phyloP scores from a whole-genome alignment of 441 rosid species.

The Bocquillonia castaneifolia region DNA sequence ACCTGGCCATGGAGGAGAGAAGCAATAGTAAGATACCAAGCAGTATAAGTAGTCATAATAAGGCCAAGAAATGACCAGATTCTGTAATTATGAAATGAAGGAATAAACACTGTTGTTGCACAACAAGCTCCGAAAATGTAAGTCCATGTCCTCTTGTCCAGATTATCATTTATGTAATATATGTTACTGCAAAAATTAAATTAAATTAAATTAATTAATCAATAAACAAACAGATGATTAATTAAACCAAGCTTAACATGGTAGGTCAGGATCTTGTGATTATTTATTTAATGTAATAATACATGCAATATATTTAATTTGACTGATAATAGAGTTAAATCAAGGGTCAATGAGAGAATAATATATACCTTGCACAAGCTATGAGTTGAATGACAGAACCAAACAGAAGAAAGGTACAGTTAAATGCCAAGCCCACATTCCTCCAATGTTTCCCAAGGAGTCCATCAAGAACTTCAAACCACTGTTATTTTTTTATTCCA shows the following conservation, averaged over 20 bases:
- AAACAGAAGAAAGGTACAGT: constrained; percentile 88
- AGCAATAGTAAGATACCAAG: constrained; percentile 90
- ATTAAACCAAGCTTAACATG: no score
- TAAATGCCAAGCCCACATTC: constrained; percentile 83
- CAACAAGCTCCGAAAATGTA: constrained; percentile 96
- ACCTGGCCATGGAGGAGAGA: constrained; percentile 89
- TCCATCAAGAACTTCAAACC: constrained; percentile 99
- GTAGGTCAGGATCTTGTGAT: neutral
- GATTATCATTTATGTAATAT: constrained; percentile 82
- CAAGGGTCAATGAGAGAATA: constrained; percentile 7
- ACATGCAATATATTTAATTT: no score
- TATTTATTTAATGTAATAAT: neutral
- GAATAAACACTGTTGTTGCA: constrained; percentile 92
- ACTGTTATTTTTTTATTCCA: constrained; percentile 32
- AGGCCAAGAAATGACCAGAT: constrained; percentile 96
- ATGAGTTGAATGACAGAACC: constrained; percentile 98
- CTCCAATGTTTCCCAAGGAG: constrained; percentile 88
- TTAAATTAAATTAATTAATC: neutral
- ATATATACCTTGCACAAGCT: constrained; percentile 82
- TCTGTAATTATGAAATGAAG: constrained; percentile 91
- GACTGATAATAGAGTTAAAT: constrained; percentile 11
- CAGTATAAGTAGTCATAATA: constrained; percentile 96
- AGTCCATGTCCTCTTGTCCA: constrained; percentile 97
- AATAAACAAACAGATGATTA: neutral
- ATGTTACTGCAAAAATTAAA: constrained; percentile 59